These are phyloP conservation scores for Beauveria bassiana DNA, from an alignment of 2,329 filamentous ascomycete species.

Conservation along the genomic window DNA sequence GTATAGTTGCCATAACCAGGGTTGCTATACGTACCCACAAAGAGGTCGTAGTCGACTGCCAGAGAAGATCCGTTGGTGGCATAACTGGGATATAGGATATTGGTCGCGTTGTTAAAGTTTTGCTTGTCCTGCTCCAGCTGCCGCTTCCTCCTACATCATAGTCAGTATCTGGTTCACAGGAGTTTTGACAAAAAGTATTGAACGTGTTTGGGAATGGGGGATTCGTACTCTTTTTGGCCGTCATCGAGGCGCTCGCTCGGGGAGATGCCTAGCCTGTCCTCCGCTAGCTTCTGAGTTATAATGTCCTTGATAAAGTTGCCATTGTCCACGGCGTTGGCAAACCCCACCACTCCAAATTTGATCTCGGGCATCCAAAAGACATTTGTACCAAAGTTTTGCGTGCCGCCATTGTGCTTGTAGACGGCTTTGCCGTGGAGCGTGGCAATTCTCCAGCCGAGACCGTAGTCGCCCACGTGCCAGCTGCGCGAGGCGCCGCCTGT, in stretches of 20 bases:
- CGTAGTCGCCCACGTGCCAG: constrained; percentile 13
- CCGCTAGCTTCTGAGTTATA: constrained; percentile 15
- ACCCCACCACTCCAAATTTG: constrained; percentile 14
- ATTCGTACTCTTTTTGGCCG: too few species aligned
- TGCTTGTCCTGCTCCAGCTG: not conserved
- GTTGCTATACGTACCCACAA: constrained; percentile 34
- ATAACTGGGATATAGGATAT: not conserved
- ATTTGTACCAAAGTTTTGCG: constrained; percentile 11
- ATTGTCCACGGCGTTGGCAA: constrained; percentile 31
- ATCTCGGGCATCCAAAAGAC: constrained; percentile 16
- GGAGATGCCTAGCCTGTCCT: constrained; percentile 13
- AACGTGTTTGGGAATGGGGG: too few species aligned
- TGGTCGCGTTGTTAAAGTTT: not conserved
- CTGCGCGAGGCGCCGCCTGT: too few species aligned
- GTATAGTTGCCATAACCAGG: constrained; percentile 25
- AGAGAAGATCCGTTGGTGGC: constrained; percentile 17
- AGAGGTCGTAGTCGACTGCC: constrained; percentile 24
- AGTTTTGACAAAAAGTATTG: too few species aligned
- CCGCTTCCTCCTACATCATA: not conserved
- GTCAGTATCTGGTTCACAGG: not conserved
- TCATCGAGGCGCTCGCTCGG: constrained; percentile 6
- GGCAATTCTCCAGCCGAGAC: constrained; percentile 14
- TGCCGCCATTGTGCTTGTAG: constrained; percentile 15
- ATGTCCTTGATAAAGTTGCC: constrained; percentile 21
- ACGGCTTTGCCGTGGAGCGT: constrained; percentile 14